Conservation (phyloP, 768 basidiomycete genomes). For the Phanerochaete sordida region DNA sequence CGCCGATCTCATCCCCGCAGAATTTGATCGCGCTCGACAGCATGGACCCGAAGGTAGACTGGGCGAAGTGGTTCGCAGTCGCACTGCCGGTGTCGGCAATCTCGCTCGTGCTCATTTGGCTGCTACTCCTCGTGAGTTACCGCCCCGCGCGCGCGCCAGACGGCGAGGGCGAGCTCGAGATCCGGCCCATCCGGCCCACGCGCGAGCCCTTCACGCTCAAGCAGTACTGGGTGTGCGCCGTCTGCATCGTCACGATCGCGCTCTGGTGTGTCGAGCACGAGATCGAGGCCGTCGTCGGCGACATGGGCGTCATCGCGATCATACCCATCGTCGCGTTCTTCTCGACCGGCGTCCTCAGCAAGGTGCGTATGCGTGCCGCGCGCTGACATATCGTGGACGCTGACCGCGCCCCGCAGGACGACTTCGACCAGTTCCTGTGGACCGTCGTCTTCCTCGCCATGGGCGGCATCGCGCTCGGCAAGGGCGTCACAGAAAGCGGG, state of each 20-base stretch:
- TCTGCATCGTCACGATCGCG: conserved; percentile 80
- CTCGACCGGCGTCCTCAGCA: conserved; percentile 87
- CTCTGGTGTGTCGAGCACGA: conserved; percentile 88
- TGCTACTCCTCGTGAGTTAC: conserved; percentile 81
- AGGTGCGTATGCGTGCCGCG: no score
- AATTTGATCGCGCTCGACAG: conserved; percentile 88
- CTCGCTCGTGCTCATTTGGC: conserved; percentile 90
- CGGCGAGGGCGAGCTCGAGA: conserved; percentile 74
- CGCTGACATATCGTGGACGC: no score
- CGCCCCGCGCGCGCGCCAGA: conserved; percentile 67
- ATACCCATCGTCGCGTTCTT: conserved; percentile 93
- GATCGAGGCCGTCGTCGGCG: conserved; percentile 76
- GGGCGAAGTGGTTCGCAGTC: conserved; percentile 93
- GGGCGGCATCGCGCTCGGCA: conserved; percentile 96
- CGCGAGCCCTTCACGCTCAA: conserved; percentile 77
- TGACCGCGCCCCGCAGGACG: conserved; percentile 53
- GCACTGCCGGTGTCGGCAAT: conserved; percentile 86
- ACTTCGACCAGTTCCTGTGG: conserved; percentile 95
- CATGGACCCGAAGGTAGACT: conserved; percentile 85
- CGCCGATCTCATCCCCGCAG: conserved; percentile 97
- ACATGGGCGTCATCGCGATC: conserved; percentile 97
- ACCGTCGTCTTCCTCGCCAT: conserved; percentile 94
- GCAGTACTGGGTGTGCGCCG: conserved; percentile 87
- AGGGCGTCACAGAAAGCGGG: conserved; percentile 88
- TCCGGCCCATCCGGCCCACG: conserved; percentile 80